Base-by-base conservation (phyloP, 768 basidiomycete species). In the Fistulinella prunicolor region DNA sequence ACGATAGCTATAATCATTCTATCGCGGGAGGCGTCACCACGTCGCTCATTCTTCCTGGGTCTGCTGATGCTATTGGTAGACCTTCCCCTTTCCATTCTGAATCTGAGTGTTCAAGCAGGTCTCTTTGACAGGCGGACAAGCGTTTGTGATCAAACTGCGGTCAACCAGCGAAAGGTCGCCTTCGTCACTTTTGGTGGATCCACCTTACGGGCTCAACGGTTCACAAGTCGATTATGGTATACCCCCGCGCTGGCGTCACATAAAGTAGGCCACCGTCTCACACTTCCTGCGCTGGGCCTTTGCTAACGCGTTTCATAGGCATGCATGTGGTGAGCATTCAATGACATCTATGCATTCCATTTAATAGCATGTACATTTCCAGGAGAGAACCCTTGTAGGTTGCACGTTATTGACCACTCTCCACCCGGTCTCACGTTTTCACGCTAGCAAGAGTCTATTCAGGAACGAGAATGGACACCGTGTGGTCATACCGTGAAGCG, bases 11-110 rank as follows among this genome's bases (percentile, higher is more conserved):
- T 57, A 65, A 72, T 16, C 69, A 82, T 4, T 68, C 79, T 4
- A 74, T 85, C 14, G 65, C 87, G 0, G 89, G 89, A 2, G 89
- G 78, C 0, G 79, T 89, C 6, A 89, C 89, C 0, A 86, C 85
- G 3, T 80, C 82, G 3, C 78, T 87, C 44, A 71, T 90, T n/a
- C 73, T 92, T 0, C 89, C 89, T 1, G 89, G 88, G 1, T 81
- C 77, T 41, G 78, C 74, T 1, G 68, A 79, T 49, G 80, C 79
- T 23, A 85, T 85, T 12, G 83, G 82, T 81, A 47, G 9, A 6
- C 10, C 7, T n/a, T 21, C n/a, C 9, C 4, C 22, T 24, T 20
- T 38, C 16, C 16, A 17, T 21, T 9, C 4, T 30, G 2, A 13
- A n/a, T 39, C 9, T n/a, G 20, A 49, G 17, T 22, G 16, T 23